These are phyloP conservation scores for Stemphylium lycopersici DNA, from an alignment of 2,329 filamentous ascomycete species.

Conservation along the genomic window DNA sequence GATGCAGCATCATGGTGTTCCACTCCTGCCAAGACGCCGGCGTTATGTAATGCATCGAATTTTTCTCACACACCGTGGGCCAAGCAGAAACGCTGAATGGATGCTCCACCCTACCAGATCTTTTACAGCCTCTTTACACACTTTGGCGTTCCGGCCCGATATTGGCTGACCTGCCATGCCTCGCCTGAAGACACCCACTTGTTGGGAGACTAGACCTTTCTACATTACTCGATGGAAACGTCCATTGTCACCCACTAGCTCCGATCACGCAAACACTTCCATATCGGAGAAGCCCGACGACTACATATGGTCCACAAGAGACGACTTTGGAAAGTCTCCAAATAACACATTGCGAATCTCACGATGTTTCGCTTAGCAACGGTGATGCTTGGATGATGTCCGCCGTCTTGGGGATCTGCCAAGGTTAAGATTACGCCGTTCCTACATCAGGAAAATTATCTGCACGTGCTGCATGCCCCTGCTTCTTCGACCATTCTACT, in stretches of 20 bases:
- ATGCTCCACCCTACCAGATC: slow-evolving; percentile 31
- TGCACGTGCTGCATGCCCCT: slow-evolving; percentile 28
- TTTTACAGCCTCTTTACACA: slow-evolving; percentile 31
- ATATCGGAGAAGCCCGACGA: slow-evolving; percentile 18
- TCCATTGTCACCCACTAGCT: slow-evolving; percentile 7
- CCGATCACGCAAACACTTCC: slow-evolving; percentile 11
- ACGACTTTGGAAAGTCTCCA: not conserved
- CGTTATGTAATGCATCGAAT: slow-evolving; percentile 40
- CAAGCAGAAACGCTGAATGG: slow-evolving; percentile 28
- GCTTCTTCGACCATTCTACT: not conserved
- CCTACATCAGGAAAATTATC: slow-evolving; percentile 25
- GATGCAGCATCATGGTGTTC: slow-evolving; percentile 18
- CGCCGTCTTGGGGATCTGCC: slow-evolving; percentile 12
- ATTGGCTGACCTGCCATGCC: slow-evolving; percentile 18
- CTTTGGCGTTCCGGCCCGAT: slow-evolving; percentile 25
- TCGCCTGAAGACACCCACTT: slow-evolving; percentile 36
- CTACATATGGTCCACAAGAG: slow-evolving; percentile 1
- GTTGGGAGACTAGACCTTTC: slow-evolving; percentile 38
- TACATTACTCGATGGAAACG: slow-evolving; percentile 31
- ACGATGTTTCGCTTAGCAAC: slow-evolving; percentile 37
- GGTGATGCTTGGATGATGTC: slow-evolving; percentile 12
- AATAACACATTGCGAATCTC: slow-evolving; percentile 26
- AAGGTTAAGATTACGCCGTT: slow-evolving; percentile 2
- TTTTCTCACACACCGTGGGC: slow-evolving; percentile 25
- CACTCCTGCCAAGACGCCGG: slow-evolving; percentile 35